Percentiles rank a stretch among this genome's conserved stretches.
These are phyloP conservation scores for Yamadazyma mexicana DNA, from an alignment of 1,139 yeast genomes.

Conservation along the genomic window DNA sequence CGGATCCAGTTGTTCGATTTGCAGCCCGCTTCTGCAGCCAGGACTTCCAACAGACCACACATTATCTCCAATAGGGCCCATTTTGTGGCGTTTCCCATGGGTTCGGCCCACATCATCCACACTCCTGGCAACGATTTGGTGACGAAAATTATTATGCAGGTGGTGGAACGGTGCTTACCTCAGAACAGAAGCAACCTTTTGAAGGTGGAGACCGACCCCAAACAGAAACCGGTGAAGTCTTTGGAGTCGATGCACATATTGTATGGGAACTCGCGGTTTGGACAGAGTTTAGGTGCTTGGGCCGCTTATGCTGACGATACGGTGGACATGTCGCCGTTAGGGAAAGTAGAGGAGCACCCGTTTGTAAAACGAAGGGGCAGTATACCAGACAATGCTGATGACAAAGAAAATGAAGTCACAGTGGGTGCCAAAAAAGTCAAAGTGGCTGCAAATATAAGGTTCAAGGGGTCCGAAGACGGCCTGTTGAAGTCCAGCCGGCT, in stretches of 20 bases:
- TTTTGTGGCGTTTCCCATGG: conserved; percentile 65
- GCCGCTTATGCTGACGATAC: conserved; percentile 64
- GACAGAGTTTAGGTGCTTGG: conserved; percentile 68
- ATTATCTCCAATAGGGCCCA: conserved; percentile 58
- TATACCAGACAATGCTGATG: conserved; percentile 11
- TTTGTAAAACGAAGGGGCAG: background rate
- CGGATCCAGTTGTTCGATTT: conserved; percentile 71
- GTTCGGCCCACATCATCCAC: conserved; percentile 68
- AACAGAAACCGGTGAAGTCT: conserved; percentile 53
- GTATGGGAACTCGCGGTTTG: conserved; percentile 61
- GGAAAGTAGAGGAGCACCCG: conserved; percentile 33
- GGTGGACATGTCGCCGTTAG: conserved; percentile 64
- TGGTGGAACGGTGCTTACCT: conserved; percentile 53
- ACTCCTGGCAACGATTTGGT: conserved; percentile 48
- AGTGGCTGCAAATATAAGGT: conserved; percentile 49
- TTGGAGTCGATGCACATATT: conserved; percentile 54
- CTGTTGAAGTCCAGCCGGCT: conserved; percentile 29
- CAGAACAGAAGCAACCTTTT: conserved; percentile 34
- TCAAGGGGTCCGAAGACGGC: conserved; percentile 53
- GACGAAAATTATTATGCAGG: conserved; percentile 56
- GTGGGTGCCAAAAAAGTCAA: conserved; percentile 12
- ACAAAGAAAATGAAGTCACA: conserved; percentile 4
- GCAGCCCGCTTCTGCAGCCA: conserved; percentile 22
- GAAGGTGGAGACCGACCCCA: conserved; percentile 22
- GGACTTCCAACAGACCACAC: conserved; percentile 29